A percentile compares a stretch with the other conserved stretches of the same genome.
Conservation (phyloP, 78 protist genomes). For the Dictyostelium discoideum region DNA sequence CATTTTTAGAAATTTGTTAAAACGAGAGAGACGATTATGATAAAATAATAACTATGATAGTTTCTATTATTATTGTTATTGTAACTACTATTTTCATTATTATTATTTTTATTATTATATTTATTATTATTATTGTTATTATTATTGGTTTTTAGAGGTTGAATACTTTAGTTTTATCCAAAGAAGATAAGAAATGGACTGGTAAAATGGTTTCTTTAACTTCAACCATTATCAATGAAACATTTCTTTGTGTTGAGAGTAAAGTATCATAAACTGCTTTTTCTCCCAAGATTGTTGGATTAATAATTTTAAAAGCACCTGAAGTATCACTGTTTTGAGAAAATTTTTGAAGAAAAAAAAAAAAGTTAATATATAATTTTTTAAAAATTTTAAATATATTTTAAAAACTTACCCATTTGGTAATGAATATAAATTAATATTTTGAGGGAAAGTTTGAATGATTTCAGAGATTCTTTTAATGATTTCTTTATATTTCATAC, state of each 20-base stretch:
- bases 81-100: too few relatives aligned
- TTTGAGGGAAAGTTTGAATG: constrained; percentile 73
- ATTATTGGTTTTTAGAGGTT: not conserved
- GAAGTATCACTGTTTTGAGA: not conserved
- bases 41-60: too few relatives aligned
- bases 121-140: too few relatives aligned
- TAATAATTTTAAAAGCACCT: not conserved
- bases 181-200: constrained; percentile 21
- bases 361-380: not conserved
- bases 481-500: constrained; percentile 51
- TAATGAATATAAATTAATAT: constrained; percentile 59
- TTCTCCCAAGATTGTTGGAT: constrained; percentile 22
- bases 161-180: constrained; percentile 53
- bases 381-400: not conserved
- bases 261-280: constrained; percentile 40
- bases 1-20: not conserved
- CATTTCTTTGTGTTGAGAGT: constrained; percentile 41
- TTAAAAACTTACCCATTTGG: constrained; percentile 5
- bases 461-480: constrained; percentile 55
- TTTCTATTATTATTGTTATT: too few relatives aligned
- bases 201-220: constrained; percentile 73
- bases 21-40: not conserved
- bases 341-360: not conserved
- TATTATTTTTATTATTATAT: too few relatives aligned
- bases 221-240: constrained; percentile 35